Evolutionary conservation across 1,284 basidiomycete genomes (phyloP), one percentile per base, ranked within the genome.

Genomic region (Melanopsichium pennsylvanicum): DNA sequence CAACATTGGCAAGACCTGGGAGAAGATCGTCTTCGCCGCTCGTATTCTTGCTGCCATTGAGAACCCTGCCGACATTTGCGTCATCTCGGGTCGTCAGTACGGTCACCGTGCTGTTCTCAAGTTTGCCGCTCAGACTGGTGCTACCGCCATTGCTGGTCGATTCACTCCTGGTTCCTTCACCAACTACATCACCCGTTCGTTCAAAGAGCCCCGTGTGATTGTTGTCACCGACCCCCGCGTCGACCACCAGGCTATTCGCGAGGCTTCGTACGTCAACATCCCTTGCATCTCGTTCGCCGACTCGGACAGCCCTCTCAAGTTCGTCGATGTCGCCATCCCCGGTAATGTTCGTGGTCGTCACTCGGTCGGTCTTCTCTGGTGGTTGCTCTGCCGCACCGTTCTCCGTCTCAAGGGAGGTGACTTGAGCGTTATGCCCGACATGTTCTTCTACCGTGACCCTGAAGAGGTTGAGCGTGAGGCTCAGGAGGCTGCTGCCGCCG

Each of bases 391-490:
- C 83, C 91, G 95, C 80, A 95, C 98, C 84, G 93, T 97, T 80
- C 90, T 98, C 83, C 90, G 95, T 81, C 87, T 98, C 81, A 89
- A 92, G 70, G 96, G 95, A 64, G 89, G 90, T 63, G 92, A 91
- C 79, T 97, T 95, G 93, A 90, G 89, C 82, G 90, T 96, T 82
- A 97, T 98, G 77, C 92, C 95, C 77, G 95, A 97, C 85, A 93
- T 97, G 92, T 97, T 97, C 92, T 97, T 97, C 90, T 98, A 97
- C 89, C 92, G 95, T 81, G 95, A 97, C 85, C 93, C 95, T 67
- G 94, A 97, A 83, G 95, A 97, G 85, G 90, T 96, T 76, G 94
- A 97, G 88, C 92, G 90, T 84, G 93, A 97, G 85, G 88, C 91
- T 82, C 92, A 93, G 82, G 91, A 93, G 84, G 90, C 90, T 39